These are phyloP conservation scores for Casuarina glauca DNA, from an alignment of 306 rosid species.

Conservation along the genomic window DNA sequence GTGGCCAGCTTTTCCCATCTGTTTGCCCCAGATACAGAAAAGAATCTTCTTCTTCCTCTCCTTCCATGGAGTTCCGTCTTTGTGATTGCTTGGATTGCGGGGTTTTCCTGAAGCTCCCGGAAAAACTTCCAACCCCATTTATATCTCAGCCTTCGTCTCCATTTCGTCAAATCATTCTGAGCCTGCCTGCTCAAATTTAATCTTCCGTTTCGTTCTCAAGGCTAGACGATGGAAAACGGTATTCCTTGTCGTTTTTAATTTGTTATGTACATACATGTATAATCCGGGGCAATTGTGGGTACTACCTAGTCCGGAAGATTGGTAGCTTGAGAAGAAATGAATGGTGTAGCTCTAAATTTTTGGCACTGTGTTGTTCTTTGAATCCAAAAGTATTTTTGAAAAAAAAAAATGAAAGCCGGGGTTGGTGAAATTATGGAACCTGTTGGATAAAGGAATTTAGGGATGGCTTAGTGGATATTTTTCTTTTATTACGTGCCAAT, in stretches of 20 bases:
- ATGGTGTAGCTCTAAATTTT: background rate
- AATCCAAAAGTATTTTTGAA: background rate
- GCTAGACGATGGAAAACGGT: background rate
- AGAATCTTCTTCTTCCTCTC: background rate
- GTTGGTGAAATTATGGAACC: background rate
- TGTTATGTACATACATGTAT: background rate
- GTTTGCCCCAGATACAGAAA: background rate
- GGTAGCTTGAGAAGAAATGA: background rate
- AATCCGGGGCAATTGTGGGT: background rate
- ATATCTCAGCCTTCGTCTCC: background rate
- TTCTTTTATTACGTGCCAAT: background rate
- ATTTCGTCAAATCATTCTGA: background rate
- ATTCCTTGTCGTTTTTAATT: background rate
- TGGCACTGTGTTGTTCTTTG: background rate
- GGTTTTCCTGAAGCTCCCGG: background rate
- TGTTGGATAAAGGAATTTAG: background rate
- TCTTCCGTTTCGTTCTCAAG: background rate
- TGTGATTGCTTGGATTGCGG: background rate
- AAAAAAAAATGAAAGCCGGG: background rate
- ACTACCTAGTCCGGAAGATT: background rate
- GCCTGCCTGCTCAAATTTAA: background rate
- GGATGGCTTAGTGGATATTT: background rate
- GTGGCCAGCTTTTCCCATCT: background rate
- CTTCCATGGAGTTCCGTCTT: background rate
- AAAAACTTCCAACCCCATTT: background rate